Percentiles rank a stretch among this genome's conserved stretches.
Conservation (phyloP, 805 yeast species). For the Grigorovia transvaalensis region DNA sequence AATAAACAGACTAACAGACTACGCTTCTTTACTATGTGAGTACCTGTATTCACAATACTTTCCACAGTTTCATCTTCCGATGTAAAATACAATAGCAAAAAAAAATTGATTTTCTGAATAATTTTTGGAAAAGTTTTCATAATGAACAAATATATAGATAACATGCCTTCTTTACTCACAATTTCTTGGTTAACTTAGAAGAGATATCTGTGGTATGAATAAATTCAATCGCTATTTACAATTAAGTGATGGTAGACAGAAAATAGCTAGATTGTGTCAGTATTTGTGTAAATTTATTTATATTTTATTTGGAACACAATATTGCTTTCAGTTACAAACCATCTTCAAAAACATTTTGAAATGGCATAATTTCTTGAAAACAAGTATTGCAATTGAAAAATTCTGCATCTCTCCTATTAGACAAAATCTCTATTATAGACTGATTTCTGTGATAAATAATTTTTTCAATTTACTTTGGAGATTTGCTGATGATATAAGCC, state of each 20-base stretch:
- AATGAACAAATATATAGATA: too few species aligned
- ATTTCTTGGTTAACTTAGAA: too few species aligned
- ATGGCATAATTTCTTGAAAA: not conserved
- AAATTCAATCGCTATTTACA: not conserved
- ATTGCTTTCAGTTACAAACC: not conserved
- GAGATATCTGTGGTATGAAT: not conserved
- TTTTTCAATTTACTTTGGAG: not conserved
- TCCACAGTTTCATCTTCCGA: too few species aligned
- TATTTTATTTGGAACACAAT: not conserved
- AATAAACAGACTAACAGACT: too few species aligned
- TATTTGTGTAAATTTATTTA: not conserved
- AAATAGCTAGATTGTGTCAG: slow-evolving; percentile 1
- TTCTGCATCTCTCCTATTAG: not conserved
- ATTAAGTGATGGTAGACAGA: slow-evolving; percentile 1
- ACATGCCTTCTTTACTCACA: too few species aligned
- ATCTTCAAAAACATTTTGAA: slow-evolving; percentile 1
- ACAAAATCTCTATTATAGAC: too few species aligned
- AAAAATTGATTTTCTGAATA: too few species aligned
- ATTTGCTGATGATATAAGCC: not conserved
- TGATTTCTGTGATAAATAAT: not conserved
- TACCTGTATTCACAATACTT: too few species aligned
- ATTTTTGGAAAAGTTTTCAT: too few species aligned
- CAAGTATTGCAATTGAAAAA: not conserved
- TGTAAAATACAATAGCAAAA: too few species aligned
- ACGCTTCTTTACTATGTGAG: too few species aligned